Evolutionary conservation across 495 filamentous ascomycete species (phyloP), one percentile per base, ranked within the genome.

Genomic region (Hypoxylon fuscum): DNA sequence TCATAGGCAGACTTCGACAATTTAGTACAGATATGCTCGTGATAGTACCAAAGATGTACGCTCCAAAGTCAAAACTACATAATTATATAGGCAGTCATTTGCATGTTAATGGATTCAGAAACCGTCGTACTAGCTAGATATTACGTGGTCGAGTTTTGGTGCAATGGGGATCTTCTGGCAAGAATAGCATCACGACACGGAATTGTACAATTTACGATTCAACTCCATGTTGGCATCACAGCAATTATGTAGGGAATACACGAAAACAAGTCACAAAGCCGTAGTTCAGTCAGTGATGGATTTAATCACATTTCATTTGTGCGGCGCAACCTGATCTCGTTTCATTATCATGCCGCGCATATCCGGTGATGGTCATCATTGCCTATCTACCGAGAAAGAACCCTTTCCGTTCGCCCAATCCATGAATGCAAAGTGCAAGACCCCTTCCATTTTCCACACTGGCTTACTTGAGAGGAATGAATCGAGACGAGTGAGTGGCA

Each of bases 401-500:
- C 64, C 64, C n/a, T 41, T 68, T 59, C 64, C 64, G 48, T 68
- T 68, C 64, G 64, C 64, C 64, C 59, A 68, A 68, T 59, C 64
- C 64, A 57, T 68, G 59, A 68, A 68, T 68, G 59, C 64, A 68
- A 55, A 63, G 53, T 63, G 58, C 63, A 62, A 68, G 23, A 51
- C 46, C 54, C 42, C 59, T 53, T 57, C 59, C 53, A 63, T 59
- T 54, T 68, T 58, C 55, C 59, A 59, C 48, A 59, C 25, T 27
- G 11, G 52, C 49, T 38, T 61, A 61, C 44, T 57, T 59, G 41
- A 64, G 55, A 51, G 57, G 46, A 43, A 59, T 68, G 51, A 55
- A 64, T 23, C 95, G 91, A 79, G 96, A 98, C 86, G 93, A 97
- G 88, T 98, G 95, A 68, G 95, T 98, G 72, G 95, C 95, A 93